These are phyloP conservation scores for Phytophthora citrophthora DNA, from an alignment of 352 stramenopile species.

Conservation along the genomic window DNA sequence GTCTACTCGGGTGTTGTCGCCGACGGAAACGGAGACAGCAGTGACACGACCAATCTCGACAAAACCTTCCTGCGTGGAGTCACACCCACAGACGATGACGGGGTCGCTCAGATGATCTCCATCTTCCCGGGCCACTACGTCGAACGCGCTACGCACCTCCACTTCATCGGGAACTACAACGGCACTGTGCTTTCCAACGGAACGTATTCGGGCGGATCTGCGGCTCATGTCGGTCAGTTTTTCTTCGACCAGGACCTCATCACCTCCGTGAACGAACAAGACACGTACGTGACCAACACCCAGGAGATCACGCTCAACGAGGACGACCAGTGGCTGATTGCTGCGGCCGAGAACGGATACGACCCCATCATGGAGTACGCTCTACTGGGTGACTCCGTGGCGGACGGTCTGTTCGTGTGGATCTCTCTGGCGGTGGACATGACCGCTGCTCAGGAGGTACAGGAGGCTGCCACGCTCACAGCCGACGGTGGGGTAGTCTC, in stretches of 20 bases:
- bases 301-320: conserved; percentile 30
- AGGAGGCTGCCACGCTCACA: conserved; percentile 15
- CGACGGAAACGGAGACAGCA: conserved; percentile 36
- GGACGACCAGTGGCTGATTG: conserved; percentile 28
- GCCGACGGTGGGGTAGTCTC: conserved; percentile 25
- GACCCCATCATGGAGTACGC: conserved; percentile 27
- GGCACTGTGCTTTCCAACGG: conserved; percentile 21
- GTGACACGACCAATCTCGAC: conserved; percentile 34
- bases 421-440: conserved; percentile 35
- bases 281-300: conserved; percentile 35
- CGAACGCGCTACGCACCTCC: conserved; percentile 34
- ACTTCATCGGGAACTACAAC: conserved; percentile 34
- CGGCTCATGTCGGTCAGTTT: conserved; percentile 32
- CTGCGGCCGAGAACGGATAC: conserved; percentile 19
- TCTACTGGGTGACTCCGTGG: conserved; percentile 1
- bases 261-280: conserved; percentile 29
- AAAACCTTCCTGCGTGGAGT: conserved; percentile 32
- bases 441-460: conserved; percentile 14
- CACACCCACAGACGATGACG: conserved; percentile 26
- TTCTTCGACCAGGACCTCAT: conserved; percentile 41
- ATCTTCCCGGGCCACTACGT: conserved; percentile 35
- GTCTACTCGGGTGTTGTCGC: conserved; percentile 35
- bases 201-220: conserved; percentile 22
- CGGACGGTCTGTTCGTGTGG: conserved; percentile 24
- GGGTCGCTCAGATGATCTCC: conserved; percentile 26